Evolutionary conservation across 2,329 filamentous ascomycete species (phyloP).

Genomic region (Neonectria punicea): DNA sequence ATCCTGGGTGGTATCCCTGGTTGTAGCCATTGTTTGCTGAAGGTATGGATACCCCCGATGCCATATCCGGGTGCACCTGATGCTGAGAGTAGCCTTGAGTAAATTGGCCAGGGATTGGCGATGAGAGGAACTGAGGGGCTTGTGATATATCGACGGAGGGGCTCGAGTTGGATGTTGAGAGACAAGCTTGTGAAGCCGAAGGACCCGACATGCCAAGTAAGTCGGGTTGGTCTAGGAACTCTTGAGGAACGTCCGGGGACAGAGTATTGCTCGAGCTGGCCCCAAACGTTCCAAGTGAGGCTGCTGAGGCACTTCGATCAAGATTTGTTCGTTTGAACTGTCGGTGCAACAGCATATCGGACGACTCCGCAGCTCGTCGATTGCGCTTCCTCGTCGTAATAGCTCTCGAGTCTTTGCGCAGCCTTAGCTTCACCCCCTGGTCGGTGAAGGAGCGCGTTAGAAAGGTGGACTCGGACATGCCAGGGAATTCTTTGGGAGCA

Average conservation of each 20-base stretch:
- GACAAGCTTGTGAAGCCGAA: background rate
- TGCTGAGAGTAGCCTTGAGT: background rate
- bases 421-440: constrained; percentile 83
- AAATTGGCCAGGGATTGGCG: constrained; percentile 4
- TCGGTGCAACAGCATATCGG: constrained; percentile 28
- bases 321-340: constrained; percentile 36
- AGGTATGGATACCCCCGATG: background rate
- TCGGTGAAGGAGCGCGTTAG: constrained; percentile 86
- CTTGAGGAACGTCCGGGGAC: constrained; percentile 4
- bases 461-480: constrained; percentile 83
- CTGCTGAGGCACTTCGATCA: constrained; percentile 31
- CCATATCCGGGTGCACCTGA: background rate
- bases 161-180: constrained; percentile 11
- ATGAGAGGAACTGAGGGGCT: constrained; percentile 6
- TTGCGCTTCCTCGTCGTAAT: constrained; percentile 60
- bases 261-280: constrained; percentile 12
- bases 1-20: background rate
- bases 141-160: constrained; percentile 15
- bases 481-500: constrained; percentile 76
- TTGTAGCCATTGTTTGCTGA: background rate
- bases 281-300: constrained; percentile 28
- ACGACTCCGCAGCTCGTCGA: constrained; percentile 37
- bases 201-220: background rate
- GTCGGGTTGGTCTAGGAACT: background rate
- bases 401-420: constrained; percentile 83